These are phyloP conservation scores for Eimeria maxima DNA, from an alignment of 169 alveolate genomes.

Conservation along the genomic window DNA sequence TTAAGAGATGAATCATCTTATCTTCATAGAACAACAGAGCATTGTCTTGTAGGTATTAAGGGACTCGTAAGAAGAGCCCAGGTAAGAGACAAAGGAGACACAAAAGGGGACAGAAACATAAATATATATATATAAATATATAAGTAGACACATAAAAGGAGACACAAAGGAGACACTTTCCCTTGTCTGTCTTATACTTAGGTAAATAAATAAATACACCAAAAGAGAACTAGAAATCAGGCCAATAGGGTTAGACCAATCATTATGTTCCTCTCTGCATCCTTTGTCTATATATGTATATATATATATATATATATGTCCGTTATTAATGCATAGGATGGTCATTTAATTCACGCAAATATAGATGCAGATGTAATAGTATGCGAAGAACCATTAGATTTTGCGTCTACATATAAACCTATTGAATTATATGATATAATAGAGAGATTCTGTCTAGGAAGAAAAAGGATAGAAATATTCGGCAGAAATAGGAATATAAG, in stretches of 20 bases:
- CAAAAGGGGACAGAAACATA: background rate
- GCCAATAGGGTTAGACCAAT: no score
- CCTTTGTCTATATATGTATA: background rate
- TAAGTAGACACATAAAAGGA: background rate
- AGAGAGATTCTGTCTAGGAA: constrained; percentile 96
- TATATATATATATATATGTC: background rate
- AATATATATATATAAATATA: background rate
- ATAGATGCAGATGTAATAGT: constrained; percentile 97
- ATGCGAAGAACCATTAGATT: constrained; percentile 93
- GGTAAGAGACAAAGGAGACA: constrained; percentile 16
- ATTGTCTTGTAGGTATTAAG: constrained; percentile 96
- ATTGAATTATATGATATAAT: constrained; percentile 94
- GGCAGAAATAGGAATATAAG: constrained; percentile 92
- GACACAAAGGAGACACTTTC: constrained; percentile 8
- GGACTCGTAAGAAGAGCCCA: constrained; percentile 92
- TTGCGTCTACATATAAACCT: constrained; percentile 90
- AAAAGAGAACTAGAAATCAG: background rate
- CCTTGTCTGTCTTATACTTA: no score
- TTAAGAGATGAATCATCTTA: constrained; percentile 64
- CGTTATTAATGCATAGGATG: constrained; percentile 84
- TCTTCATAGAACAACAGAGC: constrained; percentile 95
- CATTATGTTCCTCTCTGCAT: no score
- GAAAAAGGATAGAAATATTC: constrained; percentile 95
- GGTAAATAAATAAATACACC: background rate
- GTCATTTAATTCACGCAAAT: constrained; percentile 96